Evolutionary conservation across 2,329 filamentous ascomycete species (phyloP), one percentile per base, ranked within the genome.

Genomic region (Falciphora oryzae): DNA sequence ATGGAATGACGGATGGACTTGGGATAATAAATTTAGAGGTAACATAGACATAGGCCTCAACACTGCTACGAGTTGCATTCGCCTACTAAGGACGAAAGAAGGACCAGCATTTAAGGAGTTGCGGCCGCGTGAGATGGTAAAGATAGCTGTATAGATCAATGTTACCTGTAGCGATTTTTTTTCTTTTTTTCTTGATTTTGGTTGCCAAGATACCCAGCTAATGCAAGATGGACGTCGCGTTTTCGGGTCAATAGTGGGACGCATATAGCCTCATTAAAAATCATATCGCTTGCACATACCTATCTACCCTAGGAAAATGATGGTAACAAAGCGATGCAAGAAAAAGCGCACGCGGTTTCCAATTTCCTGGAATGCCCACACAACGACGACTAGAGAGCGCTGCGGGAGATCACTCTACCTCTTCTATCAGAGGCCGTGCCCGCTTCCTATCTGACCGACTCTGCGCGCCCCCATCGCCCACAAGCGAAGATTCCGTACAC

Each of bases 321-420:
- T 35, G 32, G 32, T 35, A 22, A 2, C 38, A 50, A 35, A 50
- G 38, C 38, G 32, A 13, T 35, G 32, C 16, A 22, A 50, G 38
- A 22, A 53, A 25, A 22, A 25, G 44, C 38, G 18, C 14, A 16
- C 38, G 38, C 38, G 6, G 38, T 44, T 44, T 18, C 38, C 16
- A 44, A 38, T 35, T 13, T 35, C 32, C 11, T 3, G 11, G 32
- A 5, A 50, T 22, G 38, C 38, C 18, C 5, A 22, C 38, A 22
- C 32, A 35, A 35, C 8, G 2, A 44, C 38, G 38, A 22, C 14
- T 3, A 25, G 1, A 6, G 7, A 53, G 10, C 44, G 44, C 44
- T 11, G 7, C 3, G 44, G 8, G 44, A n/a, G 65, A 72, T 68
- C 70, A 63, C 27, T 62, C 61, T 27, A 66, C 66, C 65, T 67